Percentiles rank a stretch among this genome's conserved stretches.
Conservation (phyloP, 148 eudicot species). For the Nyssa sinensis region DNA sequence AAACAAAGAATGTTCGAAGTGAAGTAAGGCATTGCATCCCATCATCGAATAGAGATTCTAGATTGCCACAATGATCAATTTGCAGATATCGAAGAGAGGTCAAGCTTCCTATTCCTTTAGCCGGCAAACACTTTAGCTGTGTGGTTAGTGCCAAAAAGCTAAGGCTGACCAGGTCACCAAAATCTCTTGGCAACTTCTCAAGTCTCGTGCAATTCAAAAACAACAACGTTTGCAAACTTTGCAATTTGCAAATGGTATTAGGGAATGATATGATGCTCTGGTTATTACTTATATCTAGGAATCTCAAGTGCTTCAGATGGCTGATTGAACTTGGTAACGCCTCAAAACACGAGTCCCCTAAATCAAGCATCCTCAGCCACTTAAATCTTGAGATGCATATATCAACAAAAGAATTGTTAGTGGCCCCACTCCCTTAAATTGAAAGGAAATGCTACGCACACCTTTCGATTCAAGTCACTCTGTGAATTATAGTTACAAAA, state of each 20-base stretch:
- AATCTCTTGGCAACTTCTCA: no score
- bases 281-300: neutral
- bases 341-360: neutral
- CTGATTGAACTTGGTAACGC: slow-evolving; percentile 21
- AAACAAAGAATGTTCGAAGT: neutral
- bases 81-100: neutral
- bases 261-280: neutral
- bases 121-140: neutral
- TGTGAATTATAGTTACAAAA: slow-evolving; percentile 7
- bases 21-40: neutral
- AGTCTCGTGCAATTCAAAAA: neutral
- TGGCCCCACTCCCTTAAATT: neutral
- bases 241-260: no score
- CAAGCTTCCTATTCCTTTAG: neutral
- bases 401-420: slow-evolving; percentile 4
- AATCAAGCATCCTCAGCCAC: slow-evolving; percentile 20
- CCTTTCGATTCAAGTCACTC: slow-evolving; percentile 6
- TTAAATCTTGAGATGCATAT: slow-evolving; percentile 8
- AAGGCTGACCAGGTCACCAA: neutral
- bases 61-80: neutral
- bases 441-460: slow-evolving; percentile 14
- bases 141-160: neutral
- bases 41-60: no score
- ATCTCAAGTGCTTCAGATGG: slow-evolving; percentile 3
- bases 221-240: neutral